Conservation (phyloP, 306 rosid species). For the Spatholobus suberectus region DNA sequence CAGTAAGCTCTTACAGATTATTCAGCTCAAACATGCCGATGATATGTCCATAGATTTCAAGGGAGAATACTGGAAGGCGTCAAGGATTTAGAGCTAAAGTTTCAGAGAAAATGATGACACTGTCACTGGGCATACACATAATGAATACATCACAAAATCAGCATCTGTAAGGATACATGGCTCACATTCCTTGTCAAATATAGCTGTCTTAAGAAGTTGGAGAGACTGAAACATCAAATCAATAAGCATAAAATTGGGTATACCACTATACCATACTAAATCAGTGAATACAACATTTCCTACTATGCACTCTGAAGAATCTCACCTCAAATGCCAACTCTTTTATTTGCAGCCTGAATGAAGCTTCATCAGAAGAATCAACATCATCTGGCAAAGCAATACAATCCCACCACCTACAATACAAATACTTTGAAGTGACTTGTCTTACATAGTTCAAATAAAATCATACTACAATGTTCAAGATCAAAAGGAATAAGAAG, state of each 20-base stretch:
- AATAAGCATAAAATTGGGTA: conserved; percentile 36
- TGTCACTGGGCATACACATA: conserved; percentile 25
- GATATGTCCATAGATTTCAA: conserved; percentile 87
- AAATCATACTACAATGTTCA: conserved; percentile 15
- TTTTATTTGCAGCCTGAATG: conserved; percentile 83
- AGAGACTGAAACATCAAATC: conserved; percentile 79
- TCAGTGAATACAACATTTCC: background rate
- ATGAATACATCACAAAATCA: conserved; percentile 37
- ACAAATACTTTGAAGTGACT: conserved; percentile 35
- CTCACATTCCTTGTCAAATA: conserved; percentile 82
- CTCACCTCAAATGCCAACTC: conserved; percentile 81
- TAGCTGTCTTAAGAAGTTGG: conserved; percentile 79
- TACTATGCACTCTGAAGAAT: conserved; percentile 33
- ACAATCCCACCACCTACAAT: conserved; percentile 97
- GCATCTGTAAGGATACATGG: conserved; percentile 79
- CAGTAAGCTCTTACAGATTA: conserved; percentile 75
- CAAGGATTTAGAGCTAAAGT: conserved; percentile 53
- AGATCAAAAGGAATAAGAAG: conserved; percentile 16
- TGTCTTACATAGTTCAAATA: conserved; percentile 27
- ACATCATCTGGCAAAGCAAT: conserved; percentile 88
- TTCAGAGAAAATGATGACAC: conserved; percentile 25
- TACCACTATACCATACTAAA: background rate
- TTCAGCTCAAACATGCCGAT: conserved; percentile 98
- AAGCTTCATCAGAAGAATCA: conserved; percentile 72
- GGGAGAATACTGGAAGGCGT: conserved; percentile 84